Evolutionary conservation across 2,329 filamentous ascomycete genomes (phyloP).

Genomic region (Thielaviopsis euricoi): DNA sequence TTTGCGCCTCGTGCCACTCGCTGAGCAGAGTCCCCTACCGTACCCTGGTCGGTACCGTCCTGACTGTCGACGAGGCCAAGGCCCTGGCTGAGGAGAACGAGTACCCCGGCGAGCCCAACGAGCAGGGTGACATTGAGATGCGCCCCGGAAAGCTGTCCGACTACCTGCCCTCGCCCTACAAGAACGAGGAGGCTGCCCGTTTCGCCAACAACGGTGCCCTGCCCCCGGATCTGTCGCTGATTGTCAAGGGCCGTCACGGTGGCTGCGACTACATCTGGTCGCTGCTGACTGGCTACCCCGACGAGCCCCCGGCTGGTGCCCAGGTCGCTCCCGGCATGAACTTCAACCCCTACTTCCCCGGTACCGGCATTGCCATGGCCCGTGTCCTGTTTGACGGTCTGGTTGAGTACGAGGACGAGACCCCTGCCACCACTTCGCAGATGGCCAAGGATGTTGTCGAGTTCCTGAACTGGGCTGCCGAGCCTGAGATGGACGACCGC

Average conservation of each 20-base stretch:
- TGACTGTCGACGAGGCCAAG: conserved; percentile 98
- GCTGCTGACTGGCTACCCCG: conserved; percentile 90
- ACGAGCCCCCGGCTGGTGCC: conserved; percentile 84
- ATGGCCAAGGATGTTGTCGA: conserved; percentile 99
- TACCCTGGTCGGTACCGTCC: conserved; percentile 69
- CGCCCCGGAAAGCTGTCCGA: conserved; percentile 96
- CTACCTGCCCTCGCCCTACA: conserved; percentile 88
- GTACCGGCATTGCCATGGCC: conserved; percentile 96
- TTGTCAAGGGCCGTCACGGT: conserved; percentile 93
- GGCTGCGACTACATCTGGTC: conserved; percentile 98
- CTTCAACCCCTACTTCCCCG: conserved; percentile 99
- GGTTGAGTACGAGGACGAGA: conserved; percentile 95
- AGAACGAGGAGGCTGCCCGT: conserved; percentile 96
- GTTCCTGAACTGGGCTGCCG: conserved; percentile 97
- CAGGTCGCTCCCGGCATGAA: conserved; percentile 78
- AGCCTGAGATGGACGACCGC: conserved; percentile 97
- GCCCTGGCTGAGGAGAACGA: conserved; percentile 93
- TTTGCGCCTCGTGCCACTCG: conserved; percentile 96
- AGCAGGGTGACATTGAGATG: conserved; percentile 96
- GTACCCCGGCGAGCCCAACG: conserved; percentile 95
- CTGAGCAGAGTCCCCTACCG: conserved; percentile 89
- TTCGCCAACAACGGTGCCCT: conserved; percentile 97
- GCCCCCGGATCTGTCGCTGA: conserved; percentile 92
- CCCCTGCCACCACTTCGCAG: conserved; percentile 85
- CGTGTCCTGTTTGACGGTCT: conserved; percentile 95